Conservation (phyloP, 768 basidiomycete genomes). For the Kwoniella dejecticola region DNA sequence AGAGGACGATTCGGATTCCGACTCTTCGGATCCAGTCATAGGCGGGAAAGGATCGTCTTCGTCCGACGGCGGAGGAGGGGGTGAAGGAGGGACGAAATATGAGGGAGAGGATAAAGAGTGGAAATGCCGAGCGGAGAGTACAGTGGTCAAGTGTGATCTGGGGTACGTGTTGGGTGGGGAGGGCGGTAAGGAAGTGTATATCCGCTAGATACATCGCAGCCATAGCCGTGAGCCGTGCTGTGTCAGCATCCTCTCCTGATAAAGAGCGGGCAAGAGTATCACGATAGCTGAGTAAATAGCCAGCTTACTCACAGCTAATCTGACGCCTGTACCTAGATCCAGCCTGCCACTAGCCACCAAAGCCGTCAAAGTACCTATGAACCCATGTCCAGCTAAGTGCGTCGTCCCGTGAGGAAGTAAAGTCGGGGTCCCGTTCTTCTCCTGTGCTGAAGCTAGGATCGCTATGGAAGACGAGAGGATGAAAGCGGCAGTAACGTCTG, state of each 20-base stretch:
- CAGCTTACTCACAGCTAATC: slow-evolving; percentile 40
- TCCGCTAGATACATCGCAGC: slow-evolving; percentile 22
- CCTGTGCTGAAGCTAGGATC: slow-evolving; percentile 46
- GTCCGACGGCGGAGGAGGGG: neutral
- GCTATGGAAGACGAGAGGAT: slow-evolving; percentile 51
- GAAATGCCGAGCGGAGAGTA: slow-evolving; percentile 49
- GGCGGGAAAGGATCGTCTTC: slow-evolving; percentile 19
- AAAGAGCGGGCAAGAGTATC: too few relatives aligned
- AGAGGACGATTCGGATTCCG: slow-evolving; percentile 21
- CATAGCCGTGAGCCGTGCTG: too few relatives aligned
- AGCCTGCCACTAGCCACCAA: slow-evolving; percentile 49
- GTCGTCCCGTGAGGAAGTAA: slow-evolving; percentile 43
- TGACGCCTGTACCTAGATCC: slow-evolving; percentile 45
- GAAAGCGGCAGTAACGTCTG: slow-evolving; percentile 52
- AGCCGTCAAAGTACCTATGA: slow-evolving; percentile 51
- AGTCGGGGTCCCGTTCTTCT: slow-evolving; percentile 24
- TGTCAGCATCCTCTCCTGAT: too few relatives aligned
- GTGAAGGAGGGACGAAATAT: slow-evolving; percentile 27
- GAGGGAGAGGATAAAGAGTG: slow-evolving; percentile 45
- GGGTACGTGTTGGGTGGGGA: slow-evolving; percentile 17
- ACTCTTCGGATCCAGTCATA: slow-evolving; percentile 10
- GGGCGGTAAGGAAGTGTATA: slow-evolving; percentile 43
- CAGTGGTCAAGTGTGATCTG: slow-evolving; percentile 35
- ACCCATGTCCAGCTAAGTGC: slow-evolving; percentile 53
- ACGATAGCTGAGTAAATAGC: neutral